Percentiles rank a stretch among this genome's conserved stretches.
Evolutionary conservation across 345 rosid species (phyloP).

Genomic region (Firmiana major): DNA sequence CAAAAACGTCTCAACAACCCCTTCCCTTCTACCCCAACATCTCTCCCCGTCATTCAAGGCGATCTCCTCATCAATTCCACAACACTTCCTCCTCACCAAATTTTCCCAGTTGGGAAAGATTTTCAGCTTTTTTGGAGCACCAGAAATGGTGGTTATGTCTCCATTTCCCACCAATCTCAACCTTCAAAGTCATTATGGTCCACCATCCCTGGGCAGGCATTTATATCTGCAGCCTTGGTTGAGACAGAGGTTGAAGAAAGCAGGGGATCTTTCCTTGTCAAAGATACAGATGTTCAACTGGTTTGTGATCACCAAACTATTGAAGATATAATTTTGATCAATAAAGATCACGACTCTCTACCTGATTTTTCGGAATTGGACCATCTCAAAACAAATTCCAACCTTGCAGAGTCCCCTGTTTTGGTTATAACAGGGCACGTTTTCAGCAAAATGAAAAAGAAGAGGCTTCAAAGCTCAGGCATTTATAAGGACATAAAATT

Average conservation of each 20-base stretch:
- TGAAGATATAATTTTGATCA: conserved; percentile 40
- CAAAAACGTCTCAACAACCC: conserved; percentile 63
- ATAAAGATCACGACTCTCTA: conserved; percentile 14
- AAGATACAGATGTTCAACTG: conserved; percentile 33
- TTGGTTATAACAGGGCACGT: conserved; percentile 49
- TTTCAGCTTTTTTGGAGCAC: conserved; percentile 55
- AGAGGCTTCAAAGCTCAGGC: conserved; percentile 13
- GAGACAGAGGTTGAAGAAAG: conserved; percentile 67
- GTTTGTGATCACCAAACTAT: conserved; percentile 49
- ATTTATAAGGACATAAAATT: conserved; percentile 12
- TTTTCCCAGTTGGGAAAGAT: conserved; percentile 42
- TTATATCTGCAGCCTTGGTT: conserved; percentile 55
- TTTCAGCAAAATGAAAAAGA: conserved; percentile 31
- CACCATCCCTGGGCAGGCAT: conserved; percentile 51
- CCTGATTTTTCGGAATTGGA: conserved; percentile 19
- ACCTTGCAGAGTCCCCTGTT: conserved; percentile 30
- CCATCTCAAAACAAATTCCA: conserved; percentile 13
- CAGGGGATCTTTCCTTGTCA: conserved; percentile 58
- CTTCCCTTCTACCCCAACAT: conserved; percentile 44
- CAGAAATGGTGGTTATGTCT: conserved; percentile 41
- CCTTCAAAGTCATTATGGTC: conserved; percentile 57
- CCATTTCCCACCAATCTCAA: conserved; percentile 38
- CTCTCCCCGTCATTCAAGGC: conserved; percentile 48
- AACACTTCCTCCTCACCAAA: conserved; percentile 24
- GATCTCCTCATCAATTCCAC: conserved; percentile 31